phyloP scores from a whole-genome alignment of 371 early-diverging fungal species.

The Encephalitozoon intestinalis region DNA sequence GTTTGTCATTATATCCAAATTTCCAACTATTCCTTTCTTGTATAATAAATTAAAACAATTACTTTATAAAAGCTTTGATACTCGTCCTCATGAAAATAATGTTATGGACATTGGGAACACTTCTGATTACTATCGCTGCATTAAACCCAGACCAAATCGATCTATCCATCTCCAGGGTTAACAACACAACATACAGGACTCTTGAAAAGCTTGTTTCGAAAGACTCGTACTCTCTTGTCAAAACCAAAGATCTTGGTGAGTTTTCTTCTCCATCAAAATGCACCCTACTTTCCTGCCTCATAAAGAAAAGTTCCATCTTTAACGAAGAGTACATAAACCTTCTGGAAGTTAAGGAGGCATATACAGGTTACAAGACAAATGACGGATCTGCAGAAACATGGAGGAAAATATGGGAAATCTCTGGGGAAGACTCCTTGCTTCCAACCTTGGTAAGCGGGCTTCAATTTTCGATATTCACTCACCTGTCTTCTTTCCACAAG shows the following conservation, averaged over 20 bases:
- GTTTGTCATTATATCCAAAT: not conserved
- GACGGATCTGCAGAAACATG: conserved; percentile 24
- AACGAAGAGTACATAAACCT: not conserved
- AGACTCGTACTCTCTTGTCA: conserved; percentile 1
- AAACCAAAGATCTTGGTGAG: not conserved
- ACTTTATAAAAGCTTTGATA: not conserved
- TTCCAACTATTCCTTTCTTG: not conserved
- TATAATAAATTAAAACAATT: not conserved
- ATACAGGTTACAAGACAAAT: not conserved
- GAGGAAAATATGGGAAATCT: conserved; percentile 18
- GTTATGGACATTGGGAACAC: not conserved
- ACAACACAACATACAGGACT: not conserved
- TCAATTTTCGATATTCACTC: conserved; percentile 43
- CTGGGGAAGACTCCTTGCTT: not conserved
- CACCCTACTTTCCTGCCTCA: not conserved
- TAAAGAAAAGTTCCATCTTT: not conserved
- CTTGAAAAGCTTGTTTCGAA: not conserved
- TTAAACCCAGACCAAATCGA: not conserved
- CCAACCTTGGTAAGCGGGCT: conserved; percentile 37
- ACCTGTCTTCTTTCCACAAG: conserved; percentile 27
- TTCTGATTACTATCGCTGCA: not conserved
- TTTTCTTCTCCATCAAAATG: not conserved
- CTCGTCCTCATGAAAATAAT: not conserved
- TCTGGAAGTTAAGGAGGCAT: not conserved
- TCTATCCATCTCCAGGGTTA: not conserved